Conservation (phyloP, 305 asterid genomes). For the Fraxinus velutina region DNA sequence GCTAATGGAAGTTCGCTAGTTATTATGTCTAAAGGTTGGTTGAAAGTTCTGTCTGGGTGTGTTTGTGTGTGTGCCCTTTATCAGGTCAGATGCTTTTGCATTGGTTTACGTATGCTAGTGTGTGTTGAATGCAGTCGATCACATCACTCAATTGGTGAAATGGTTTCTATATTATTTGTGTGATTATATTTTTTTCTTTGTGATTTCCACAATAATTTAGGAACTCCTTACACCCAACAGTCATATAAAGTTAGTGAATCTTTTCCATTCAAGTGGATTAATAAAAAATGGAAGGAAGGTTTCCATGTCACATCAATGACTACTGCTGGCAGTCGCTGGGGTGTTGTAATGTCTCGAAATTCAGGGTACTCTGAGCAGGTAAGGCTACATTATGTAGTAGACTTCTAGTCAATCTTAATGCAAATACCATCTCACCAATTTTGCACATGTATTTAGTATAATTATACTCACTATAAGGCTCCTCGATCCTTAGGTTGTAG, state of each 20-base stretch:
- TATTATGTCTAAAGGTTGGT: constrained; percentile 93
- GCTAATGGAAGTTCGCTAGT: constrained; percentile 90
- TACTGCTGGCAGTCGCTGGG: constrained; percentile 87
- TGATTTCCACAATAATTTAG: constrained; percentile 29
- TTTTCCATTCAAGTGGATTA: constrained; percentile 82
- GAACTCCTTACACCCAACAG: constrained; percentile 78
- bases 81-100: not conserved
- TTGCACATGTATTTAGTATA: not conserved
- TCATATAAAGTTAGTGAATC: constrained; percentile 86
- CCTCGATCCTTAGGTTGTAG: constrained; percentile 51
- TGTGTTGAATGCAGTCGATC: not conserved
- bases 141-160: not conserved
- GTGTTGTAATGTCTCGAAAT: constrained; percentile 78
- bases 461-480: not conserved
- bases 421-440: not conserved
- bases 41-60: not conserved
- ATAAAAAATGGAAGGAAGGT: constrained; percentile 84
- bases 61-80: not conserved
- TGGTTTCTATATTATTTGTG: not conserved
- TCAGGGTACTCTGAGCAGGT: constrained; percentile 83
- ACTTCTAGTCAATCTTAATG: not conserved
- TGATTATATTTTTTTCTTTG: not conserved
- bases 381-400: constrained; percentile 13
- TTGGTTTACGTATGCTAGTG: not conserved
- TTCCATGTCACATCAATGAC: constrained; percentile 86